phyloP scores from a whole-genome alignment of 1,284 basidiomycete genomes.

The Paramarasmius palmivorus region DNA sequence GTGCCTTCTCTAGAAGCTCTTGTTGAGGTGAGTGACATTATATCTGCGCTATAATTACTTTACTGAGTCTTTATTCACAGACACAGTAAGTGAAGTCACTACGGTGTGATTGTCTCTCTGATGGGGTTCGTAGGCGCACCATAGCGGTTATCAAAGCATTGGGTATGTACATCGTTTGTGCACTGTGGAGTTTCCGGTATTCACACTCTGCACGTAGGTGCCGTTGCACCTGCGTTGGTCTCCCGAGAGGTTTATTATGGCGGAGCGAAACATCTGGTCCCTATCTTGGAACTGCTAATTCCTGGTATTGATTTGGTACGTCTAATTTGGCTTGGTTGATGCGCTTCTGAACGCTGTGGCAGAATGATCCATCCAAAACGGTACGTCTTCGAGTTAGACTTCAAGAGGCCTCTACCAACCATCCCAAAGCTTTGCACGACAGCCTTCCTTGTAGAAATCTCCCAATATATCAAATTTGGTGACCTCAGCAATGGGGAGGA shows the following conservation, averaged over 20 bases:
- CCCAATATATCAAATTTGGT: constrained; percentile 82
- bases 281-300: constrained; percentile 84
- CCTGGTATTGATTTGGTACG: constrained; percentile 80
- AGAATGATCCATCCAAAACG: constrained; percentile 92
- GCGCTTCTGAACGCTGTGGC: constrained; percentile 6
- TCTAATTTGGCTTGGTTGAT: not conserved
- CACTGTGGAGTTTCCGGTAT: no score
- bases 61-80: constrained; percentile 32
- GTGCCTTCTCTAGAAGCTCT: constrained; percentile 85
- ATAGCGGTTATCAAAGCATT: constrained; percentile 87
- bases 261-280: constrained; percentile 81
- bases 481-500: constrained; percentile 58
- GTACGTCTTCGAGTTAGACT: constrained; percentile 37
- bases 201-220: constrained; percentile 30
- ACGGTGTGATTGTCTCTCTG: not conserved
- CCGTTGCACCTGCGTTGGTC: constrained; percentile 78
- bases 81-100: constrained; percentile 57
- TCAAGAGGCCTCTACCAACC: constrained; percentile 9
- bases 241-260: constrained; percentile 77
- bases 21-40: constrained; percentile 60
- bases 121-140: constrained; percentile 35
- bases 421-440: constrained; percentile 64
- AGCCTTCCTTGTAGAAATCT: constrained; percentile 75
- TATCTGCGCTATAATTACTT: not conserved
- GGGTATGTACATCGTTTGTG: constrained; percentile 20